A percentile compares a stretch with the other conserved stretches of the same genome.
Conservation (phyloP, 768 basidiomycete species). For the Calocybe gangraenosa region DNA sequence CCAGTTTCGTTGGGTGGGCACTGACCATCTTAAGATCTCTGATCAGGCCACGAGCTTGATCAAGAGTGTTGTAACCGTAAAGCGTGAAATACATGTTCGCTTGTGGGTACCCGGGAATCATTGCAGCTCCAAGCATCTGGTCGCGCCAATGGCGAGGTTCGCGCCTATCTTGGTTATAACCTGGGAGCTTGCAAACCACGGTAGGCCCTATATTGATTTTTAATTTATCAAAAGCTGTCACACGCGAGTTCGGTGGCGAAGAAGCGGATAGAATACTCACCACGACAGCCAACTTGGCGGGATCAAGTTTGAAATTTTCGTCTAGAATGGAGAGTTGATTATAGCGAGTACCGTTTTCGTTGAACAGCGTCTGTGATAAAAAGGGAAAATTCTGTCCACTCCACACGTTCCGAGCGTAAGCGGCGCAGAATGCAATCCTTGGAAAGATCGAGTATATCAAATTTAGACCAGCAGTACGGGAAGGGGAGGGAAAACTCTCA, state of each 20-base stretch:
- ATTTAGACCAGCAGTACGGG: too few relatives aligned
- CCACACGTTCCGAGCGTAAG: constrained; percentile 50
- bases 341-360: constrained; percentile 43
- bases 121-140: constrained; percentile 48
- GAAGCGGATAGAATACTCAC: constrained; percentile 24
- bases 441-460: neutral
- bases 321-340: constrained; percentile 52
- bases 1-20: neutral
- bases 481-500: constrained; percentile 14
- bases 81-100: constrained; percentile 48
- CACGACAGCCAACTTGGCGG: constrained; percentile 38
- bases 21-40: constrained; percentile 53
- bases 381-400: constrained; percentile 58
- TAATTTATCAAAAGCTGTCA: too few relatives aligned
- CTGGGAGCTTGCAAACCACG: constrained; percentile 44
- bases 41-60: constrained; percentile 48
- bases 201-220: constrained; percentile 32
- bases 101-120: constrained; percentile 44
- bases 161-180: constrained; percentile 35
- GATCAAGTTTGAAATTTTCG: constrained; percentile 44
- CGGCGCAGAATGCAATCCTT: constrained; percentile 40
- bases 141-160: constrained; percentile 40
- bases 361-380: constrained; percentile 46
- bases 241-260: too few relatives aligned
- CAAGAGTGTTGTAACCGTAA: constrained; percentile 42